Base-by-base conservation (phyloP, 1,284 basidiomycete genomes). In the Pholiota adiposa region DNA sequence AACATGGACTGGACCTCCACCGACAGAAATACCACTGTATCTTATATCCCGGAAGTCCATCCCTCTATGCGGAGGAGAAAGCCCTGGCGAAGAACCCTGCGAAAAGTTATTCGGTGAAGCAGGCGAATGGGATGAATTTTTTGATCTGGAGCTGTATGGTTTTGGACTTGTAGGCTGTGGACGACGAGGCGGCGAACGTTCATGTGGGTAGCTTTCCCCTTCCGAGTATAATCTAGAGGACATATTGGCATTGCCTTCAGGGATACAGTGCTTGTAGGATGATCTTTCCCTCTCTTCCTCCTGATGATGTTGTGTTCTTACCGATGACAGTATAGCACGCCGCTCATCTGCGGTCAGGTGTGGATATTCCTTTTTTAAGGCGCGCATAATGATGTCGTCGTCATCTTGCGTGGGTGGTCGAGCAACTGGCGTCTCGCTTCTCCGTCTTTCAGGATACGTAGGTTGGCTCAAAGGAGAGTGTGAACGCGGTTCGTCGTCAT, bases 1-100 rank as follows among this genome's bases (percentile, higher is more conserved):
- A 34, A 55, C 51, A 25, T 56, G n/a, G 11, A 57, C 56, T 5
- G 56, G 56, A 21, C 56, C 56, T 27, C 56, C 56, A 2, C 56
- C 56, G 12, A 57, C 11, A 31, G 56, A 57, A 19, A 57, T 31
- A 2, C 49, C 56, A 27, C 34, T 51, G n/a, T 48, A 34, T 6
- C 43, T 19, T 9, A 57, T 36, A 57, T 51, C 23, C 7, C 43
- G 25, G 23, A 57, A 51, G 2, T 21, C 34, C 21, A 44, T 51
- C 4, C 44, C 21, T 7, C 49, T 19, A 50, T 40, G 5, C 16
- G 44, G n/a, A 31, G 41, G 41, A 12, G 44, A 43, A 23, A 43
- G 21, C 2, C 41, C 41, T 2, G 41, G 41, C 7, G 41, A 18
- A 14, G 7, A 18, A 12, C 41, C 21, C 21, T 43, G 41, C 18